Percentiles rank a stretch among this genome's conserved stretches.
Conservation (phyloP, 2,329 filamentous ascomycete species). For the Ophidiomyces ophidiicola region DNA sequence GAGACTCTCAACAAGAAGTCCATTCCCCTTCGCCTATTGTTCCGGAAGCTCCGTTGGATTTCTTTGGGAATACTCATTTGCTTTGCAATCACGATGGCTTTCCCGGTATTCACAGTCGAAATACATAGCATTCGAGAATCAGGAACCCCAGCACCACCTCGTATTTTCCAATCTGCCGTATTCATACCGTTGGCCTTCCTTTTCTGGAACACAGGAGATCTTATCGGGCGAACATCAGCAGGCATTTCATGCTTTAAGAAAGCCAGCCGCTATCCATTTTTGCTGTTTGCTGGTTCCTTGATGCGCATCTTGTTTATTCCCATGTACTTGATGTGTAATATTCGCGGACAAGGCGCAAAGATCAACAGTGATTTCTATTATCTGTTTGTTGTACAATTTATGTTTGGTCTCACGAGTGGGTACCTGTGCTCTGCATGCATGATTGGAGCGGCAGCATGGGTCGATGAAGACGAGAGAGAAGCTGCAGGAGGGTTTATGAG, state of each 20-base stretch:
- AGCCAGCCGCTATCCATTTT: slow-evolving; percentile 49
- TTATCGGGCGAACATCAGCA: slow-evolving; percentile 61
- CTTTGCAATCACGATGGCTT: slow-evolving; percentile 83
- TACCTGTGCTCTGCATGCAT: slow-evolving; percentile 79
- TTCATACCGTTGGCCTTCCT: slow-evolving; percentile 89
- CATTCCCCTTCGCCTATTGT: slow-evolving; percentile 52
- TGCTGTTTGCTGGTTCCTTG: slow-evolving; percentile 57
- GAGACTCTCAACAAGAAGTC: slow-evolving; percentile 30
- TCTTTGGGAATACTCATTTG: slow-evolving; percentile 65
- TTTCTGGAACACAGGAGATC: slow-evolving; percentile 84
- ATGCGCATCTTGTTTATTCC: slow-evolving; percentile 61
- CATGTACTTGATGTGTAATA: slow-evolving; percentile 80
- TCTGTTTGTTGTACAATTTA: slow-evolving; percentile 64
- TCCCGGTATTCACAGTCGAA: slow-evolving; percentile 76
- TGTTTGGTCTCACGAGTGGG: slow-evolving; percentile 76
- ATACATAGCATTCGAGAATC: slow-evolving; percentile 41
- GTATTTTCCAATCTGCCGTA: slow-evolving; percentile 55
- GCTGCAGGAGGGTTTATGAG: slow-evolving; percentile 92
- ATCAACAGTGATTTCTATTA: slow-evolving; percentile 81
- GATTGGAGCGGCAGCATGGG: slow-evolving; percentile 77
- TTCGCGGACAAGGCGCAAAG: slow-evolving; percentile 60
- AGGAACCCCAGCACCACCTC: slow-evolving; percentile 34
- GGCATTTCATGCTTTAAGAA: slow-evolving; percentile 42
- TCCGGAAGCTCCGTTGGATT: slow-evolving; percentile 67
- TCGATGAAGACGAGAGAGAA: slow-evolving; percentile 70